These are phyloP conservation scores for Neostapfia colusana DNA, from an alignment of 176 grass and related monocot genomes.

Conservation along the genomic window DNA sequence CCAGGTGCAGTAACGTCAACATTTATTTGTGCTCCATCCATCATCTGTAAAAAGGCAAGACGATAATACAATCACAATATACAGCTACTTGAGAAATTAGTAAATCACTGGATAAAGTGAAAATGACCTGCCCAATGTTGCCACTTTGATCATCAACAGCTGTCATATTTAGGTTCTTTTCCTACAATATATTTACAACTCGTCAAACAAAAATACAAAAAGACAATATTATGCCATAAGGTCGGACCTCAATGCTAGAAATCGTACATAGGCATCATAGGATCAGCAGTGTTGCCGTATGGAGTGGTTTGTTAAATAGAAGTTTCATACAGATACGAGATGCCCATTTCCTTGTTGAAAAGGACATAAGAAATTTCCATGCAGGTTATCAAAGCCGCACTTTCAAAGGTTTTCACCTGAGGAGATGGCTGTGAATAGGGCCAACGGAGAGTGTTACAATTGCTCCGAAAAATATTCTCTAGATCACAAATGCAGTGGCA, in stretches of 20 bases:
- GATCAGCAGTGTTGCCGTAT: background rate
- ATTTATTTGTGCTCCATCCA: constrained; percentile 88
- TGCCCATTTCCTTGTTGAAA: too few species aligned
- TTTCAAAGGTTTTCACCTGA: too few species aligned
- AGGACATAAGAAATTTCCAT: background rate
- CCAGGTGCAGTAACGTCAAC: constrained; percentile 96
- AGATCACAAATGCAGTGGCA: too few species aligned
- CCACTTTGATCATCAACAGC: constrained; percentile 56
- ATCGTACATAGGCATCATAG: background rate
- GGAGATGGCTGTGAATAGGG: too few species aligned
- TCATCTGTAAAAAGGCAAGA: constrained; percentile 58
- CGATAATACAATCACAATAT: constrained; percentile 30
- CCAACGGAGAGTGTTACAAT: too few species aligned
- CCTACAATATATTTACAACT: constrained; percentile 48
- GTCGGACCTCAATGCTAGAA: background rate
- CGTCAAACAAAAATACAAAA: constrained; percentile 8
- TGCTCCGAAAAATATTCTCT: too few species aligned
- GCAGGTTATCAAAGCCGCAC: too few species aligned
- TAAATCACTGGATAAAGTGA: constrained; percentile 19
- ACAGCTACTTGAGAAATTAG: constrained; percentile 26
- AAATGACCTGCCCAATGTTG: constrained; percentile 68
- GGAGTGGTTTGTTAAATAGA: background rate
- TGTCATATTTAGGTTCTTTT: constrained; percentile 50
- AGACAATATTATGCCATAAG: background rate
- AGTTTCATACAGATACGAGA: background rate